Evolutionary conservation across 179 eudicot species (phyloP).

Genomic region (Vitellaria paradoxa): DNA sequence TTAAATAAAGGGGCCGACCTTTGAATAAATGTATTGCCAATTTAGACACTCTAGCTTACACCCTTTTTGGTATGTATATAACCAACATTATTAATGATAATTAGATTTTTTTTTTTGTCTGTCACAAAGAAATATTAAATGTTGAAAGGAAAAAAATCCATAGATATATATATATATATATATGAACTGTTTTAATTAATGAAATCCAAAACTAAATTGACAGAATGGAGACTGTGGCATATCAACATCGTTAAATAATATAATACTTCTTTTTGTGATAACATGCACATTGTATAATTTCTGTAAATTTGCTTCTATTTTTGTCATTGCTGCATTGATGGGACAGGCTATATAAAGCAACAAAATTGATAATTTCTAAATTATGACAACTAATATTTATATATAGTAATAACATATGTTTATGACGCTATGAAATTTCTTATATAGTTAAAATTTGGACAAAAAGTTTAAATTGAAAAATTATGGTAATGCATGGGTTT

Average conservation of each 20-base stretch:
- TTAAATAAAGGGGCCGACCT: neutral
- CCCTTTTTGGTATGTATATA: neutral
- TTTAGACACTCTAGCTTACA: neutral
- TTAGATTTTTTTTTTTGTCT: neutral
- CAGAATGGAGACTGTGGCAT: neutral
- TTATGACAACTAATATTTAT: too few species aligned
- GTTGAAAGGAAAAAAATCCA: neutral
- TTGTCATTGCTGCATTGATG: too few species aligned
- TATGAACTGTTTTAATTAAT: neutral
- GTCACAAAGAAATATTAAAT: neutral
- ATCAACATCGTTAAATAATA: neutral
- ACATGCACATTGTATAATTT: neutral
- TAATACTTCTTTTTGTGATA: neutral
- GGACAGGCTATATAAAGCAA: too few species aligned
- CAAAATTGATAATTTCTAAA: too few species aligned
- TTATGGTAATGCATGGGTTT: too few species aligned
- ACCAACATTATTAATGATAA: neutral
- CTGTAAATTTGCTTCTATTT: neutral
- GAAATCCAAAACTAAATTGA: neutral
- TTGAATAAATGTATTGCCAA: neutral
- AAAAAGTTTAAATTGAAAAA: too few species aligned
- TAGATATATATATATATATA: too few species aligned
- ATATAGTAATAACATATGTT: too few species aligned
- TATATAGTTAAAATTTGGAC: too few species aligned
- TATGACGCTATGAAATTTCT: too few species aligned